A percentile compares a stretch with the other conserved stretches of the same genome.
These are phyloP conservation scores for Epichloe glyceriae DNA, from an alignment of 2,329 filamentous ascomycete species.

Conservation along the genomic window DNA sequence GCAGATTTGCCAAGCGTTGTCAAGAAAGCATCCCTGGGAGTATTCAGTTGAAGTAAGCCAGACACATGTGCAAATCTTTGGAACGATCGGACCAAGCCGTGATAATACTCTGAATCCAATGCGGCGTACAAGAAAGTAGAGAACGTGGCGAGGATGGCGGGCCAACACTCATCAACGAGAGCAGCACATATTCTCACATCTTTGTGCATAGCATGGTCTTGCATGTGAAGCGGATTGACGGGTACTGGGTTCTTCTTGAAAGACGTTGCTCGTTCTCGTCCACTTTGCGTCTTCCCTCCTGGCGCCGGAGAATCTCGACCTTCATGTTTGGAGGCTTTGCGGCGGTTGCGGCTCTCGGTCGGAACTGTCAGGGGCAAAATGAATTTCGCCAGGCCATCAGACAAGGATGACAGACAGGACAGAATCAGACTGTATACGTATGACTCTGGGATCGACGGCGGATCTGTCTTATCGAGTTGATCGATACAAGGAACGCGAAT, in stretches of 20 bases:
- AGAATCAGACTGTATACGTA: slow-evolving; percentile 86
- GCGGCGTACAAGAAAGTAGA: slow-evolving; percentile 91
- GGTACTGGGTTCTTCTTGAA: slow-evolving; percentile 67
- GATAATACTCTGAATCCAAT: slow-evolving; percentile 87
- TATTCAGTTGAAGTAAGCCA: slow-evolving; percentile 69
- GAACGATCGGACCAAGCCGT: slow-evolving; percentile 79
- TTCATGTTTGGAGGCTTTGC: slow-evolving; percentile 33
- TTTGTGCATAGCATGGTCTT: slow-evolving; percentile 55
- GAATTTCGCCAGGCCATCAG: slow-evolving; percentile 86
- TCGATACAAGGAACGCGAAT: slow-evolving; percentile 83
- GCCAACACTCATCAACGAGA: slow-evolving; percentile 89
- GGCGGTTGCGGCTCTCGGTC: slow-evolving; percentile 46
- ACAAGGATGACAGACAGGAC: slow-evolving; percentile 78
- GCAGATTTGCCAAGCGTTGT: slow-evolving; percentile 90
- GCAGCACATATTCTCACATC: slow-evolving; percentile 67
- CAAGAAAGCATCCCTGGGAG: slow-evolving; percentile 84
- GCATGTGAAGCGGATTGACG: slow-evolving; percentile 67
- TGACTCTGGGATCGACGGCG: slow-evolving; percentile 74
- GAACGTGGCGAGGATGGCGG: slow-evolving; percentile 83
- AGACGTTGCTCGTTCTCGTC: slow-evolving; percentile 48
- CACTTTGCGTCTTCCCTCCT: slow-evolving; percentile 16
- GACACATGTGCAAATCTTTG: slow-evolving; percentile 94
- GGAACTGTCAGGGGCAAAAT: slow-evolving; percentile 83
- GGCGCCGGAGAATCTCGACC: slow-evolving; percentile 29
- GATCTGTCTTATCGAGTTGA: slow-evolving; percentile 81